Conservation (phyloP, 768 basidiomycete genomes). For the Leccinum rimulosum region DNA sequence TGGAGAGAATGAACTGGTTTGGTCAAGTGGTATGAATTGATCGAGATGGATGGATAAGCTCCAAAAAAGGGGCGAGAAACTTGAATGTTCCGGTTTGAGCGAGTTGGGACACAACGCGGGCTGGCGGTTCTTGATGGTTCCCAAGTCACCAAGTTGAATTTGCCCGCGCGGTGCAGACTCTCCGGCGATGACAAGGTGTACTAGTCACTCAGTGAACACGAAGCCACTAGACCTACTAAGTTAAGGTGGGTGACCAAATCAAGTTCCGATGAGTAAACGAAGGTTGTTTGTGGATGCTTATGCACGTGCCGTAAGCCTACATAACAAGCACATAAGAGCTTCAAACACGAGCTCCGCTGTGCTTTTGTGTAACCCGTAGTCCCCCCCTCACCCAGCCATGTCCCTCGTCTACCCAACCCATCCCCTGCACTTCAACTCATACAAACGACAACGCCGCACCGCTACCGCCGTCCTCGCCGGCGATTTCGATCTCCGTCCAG, state of each 20-base stretch:
- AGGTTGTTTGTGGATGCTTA: conserved; percentile 37
- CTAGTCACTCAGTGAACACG: background rate
- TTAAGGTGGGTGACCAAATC: background rate
- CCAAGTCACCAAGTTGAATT: conserved; percentile 19
- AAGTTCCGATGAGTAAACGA: conserved; percentile 31
- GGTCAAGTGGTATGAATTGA: conserved; percentile 15
- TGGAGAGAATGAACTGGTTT: conserved; percentile 12
- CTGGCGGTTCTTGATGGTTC: conserved; percentile 29
- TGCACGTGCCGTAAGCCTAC: conserved; percentile 35
- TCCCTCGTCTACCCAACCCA: conserved; percentile 19
- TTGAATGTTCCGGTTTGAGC: conserved; percentile 15
- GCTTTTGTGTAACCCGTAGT: conserved; percentile 20
- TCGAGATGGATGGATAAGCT: conserved; percentile 21
- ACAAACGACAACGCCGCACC: conserved; percentile 50
- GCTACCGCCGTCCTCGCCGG: conserved; percentile 78
- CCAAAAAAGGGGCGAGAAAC: conserved; percentile 10
- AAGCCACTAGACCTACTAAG: background rate
- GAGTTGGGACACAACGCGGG: conserved; percentile 28
- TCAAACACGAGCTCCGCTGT: conserved; percentile 34
- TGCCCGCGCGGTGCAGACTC: conserved; percentile 1
- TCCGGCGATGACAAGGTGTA: background rate
- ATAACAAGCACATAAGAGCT: conserved; percentile 36
- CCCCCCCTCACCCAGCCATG: conserved; percentile 16
- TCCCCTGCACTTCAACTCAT: conserved; percentile 15
- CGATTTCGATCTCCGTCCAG: conserved; percentile 62